Conservation (phyloP, 108 stramenopile genomes). For the Epipyxis sp. region DNA sequence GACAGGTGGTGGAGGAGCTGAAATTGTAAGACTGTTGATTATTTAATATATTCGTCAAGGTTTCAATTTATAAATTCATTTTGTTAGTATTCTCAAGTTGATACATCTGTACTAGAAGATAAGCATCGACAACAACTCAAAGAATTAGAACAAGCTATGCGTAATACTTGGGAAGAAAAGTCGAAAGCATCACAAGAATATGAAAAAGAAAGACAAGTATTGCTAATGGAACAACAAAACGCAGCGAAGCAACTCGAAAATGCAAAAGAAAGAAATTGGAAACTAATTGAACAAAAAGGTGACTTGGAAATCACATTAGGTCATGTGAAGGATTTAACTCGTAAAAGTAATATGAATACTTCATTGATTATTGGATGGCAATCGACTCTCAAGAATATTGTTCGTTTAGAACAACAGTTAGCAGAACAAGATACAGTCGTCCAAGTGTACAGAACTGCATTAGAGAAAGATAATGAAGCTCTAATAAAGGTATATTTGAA, state of each 20-base stretch:
- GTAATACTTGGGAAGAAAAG: constrained; percentile 25
- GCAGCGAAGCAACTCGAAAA: background rate
- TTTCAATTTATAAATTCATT: too few relatives aligned
- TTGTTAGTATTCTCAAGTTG: too few relatives aligned
- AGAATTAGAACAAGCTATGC: constrained; percentile 8
- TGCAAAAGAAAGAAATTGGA: constrained; percentile 1
- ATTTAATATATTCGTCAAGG: constrained; percentile 4
- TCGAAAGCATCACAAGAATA: background rate
- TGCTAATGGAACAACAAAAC: constrained; percentile 17
- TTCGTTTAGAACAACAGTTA: background rate
- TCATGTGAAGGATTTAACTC: constrained; percentile 12
- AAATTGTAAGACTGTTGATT: too few relatives aligned
- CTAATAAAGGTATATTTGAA: background rate
- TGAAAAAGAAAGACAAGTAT: constrained; percentile 1
- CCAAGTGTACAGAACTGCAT: background rate
- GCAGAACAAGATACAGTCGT: background rate
- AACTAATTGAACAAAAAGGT: constrained; percentile 4
- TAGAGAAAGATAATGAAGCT: background rate
- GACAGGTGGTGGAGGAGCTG: too few relatives aligned
- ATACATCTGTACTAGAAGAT: background rate
- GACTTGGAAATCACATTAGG: background rate
- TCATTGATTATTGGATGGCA: background rate
- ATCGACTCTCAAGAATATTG: background rate
- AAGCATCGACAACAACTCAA: background rate
- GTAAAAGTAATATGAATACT: background rate